phyloP scores from a whole-genome alignment of 768 basidiomycete genomes.

The Rhizopogon vinicolor region DNA sequence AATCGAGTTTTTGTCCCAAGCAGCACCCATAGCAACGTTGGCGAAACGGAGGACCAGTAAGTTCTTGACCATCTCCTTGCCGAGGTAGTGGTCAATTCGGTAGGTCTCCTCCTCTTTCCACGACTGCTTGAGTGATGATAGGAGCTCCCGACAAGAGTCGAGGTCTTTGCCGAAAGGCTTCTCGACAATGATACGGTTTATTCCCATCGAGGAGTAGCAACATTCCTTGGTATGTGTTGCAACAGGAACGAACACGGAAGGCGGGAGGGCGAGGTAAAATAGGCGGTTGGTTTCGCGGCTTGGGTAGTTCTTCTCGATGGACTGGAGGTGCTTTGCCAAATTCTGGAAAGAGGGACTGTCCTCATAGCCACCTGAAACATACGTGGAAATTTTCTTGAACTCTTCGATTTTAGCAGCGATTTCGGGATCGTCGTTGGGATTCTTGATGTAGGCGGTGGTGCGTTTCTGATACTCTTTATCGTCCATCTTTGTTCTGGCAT shows the following conservation, averaged over 20 bases:
- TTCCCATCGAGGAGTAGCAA: constrained; percentile 67
- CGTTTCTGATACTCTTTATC: constrained; percentile 80
- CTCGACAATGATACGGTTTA: constrained; percentile 94
- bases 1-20: constrained; percentile 96
- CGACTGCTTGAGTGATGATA: constrained; percentile 73
- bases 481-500: constrained; percentile 96
- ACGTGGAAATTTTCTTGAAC: constrained; percentile 79
- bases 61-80: constrained; percentile 99
- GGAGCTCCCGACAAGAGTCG: constrained; percentile 74
- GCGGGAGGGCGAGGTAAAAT: constrained; percentile 97
- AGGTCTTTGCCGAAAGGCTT: constrained; percentile 98
- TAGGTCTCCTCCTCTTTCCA: constrained; percentile 98
- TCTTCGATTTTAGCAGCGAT: constrained; percentile 62
- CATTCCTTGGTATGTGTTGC: constrained; percentile 77
- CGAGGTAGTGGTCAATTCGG: constrained; percentile 98
- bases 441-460: constrained; percentile 82
- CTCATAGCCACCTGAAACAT: constrained; percentile 88
- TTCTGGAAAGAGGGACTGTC: constrained; percentile 72
- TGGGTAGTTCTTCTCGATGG: constrained; percentile 69
- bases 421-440: constrained; percentile 55
- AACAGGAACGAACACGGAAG: constrained; percentile 93
- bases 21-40: constrained; percentile 82
- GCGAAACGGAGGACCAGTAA: constrained; percentile 93
- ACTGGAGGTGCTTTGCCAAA: constrained; percentile 71
- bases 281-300: constrained; percentile 70